phyloP scores from a whole-genome alignment of 83 land plant species.

The Picea engelmannii region DNA sequence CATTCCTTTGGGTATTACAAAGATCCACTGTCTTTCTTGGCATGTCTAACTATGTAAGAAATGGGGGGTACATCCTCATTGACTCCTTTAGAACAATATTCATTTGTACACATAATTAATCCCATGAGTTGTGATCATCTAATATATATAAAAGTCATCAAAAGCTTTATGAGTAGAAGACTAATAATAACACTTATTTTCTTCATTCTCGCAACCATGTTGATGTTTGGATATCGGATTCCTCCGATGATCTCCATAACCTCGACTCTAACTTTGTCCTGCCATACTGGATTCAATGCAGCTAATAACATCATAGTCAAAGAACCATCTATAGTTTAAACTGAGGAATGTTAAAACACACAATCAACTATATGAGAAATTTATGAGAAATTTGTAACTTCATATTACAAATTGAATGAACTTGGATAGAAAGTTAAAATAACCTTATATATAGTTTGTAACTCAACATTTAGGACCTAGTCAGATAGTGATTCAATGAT shows the following conservation, averaged over 20 bases:
- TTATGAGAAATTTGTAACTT: too few species aligned
- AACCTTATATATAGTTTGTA: too few species aligned
- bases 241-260: constrained; percentile 47
- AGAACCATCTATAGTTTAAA: too few species aligned
- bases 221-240: constrained; percentile 17
- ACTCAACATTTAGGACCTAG: too few species aligned
- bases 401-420: background rate
- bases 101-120: constrained; percentile 43
- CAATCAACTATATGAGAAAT: too few species aligned
- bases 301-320: constrained; percentile 55
- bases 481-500: too few species aligned
- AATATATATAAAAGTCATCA: too few species aligned
- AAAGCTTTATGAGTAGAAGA: too few species aligned
- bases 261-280: constrained; percentile 52
- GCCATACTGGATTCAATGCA: constrained; percentile 62
- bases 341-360: too few species aligned
- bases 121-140: too few species aligned
- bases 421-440: too few species aligned
- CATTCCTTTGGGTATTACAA: too few species aligned
- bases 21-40: constrained; percentile 47
- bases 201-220: constrained; percentile 38
- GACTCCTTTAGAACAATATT: constrained; percentile 55
- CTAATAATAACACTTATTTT: constrained; percentile 27
- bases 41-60: constrained; percentile 61
- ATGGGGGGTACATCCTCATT: constrained; percentile 54